These are phyloP conservation scores for Malus hybrid DNA, from an alignment of 331 rosid species.

Conservation along the genomic window DNA sequence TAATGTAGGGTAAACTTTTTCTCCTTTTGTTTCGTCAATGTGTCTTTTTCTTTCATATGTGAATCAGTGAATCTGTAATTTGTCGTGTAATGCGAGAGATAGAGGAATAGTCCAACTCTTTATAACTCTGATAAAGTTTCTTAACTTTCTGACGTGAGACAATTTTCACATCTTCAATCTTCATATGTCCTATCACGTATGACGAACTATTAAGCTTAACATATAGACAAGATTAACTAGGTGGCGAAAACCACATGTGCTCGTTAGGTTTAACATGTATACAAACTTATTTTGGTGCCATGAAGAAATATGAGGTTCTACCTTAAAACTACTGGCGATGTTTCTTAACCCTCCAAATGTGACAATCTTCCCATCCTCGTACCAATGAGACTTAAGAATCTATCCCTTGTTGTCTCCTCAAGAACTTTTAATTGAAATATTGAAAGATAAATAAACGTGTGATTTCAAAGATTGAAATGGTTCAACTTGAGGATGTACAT, in stretches of 20 bases:
- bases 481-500: neutral
- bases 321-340: neutral
- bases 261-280: neutral
- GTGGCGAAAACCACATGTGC: neutral
- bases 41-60: neutral
- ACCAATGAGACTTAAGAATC: neutral
- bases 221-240: neutral
- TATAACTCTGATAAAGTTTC: neutral
- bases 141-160: neutral
- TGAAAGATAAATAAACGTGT: neutral
- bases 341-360: too few relatives aligned
- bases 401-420: neutral
- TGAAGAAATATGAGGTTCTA: neutral
- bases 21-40: neutral
- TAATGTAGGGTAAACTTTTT: too few relatives aligned
- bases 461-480: conserved; percentile 1
- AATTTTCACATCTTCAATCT: too few relatives aligned
- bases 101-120: neutral
- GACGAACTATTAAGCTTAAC: too few relatives aligned
- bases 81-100: neutral
- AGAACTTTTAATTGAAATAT: neutral
- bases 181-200: too few relatives aligned
- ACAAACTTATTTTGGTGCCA: neutral
- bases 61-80: neutral
- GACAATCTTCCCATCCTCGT: neutral